These are phyloP conservation scores for Penicillium pulvis DNA, from an alignment of 495 filamentous ascomycete species.

Conservation along the genomic window DNA sequence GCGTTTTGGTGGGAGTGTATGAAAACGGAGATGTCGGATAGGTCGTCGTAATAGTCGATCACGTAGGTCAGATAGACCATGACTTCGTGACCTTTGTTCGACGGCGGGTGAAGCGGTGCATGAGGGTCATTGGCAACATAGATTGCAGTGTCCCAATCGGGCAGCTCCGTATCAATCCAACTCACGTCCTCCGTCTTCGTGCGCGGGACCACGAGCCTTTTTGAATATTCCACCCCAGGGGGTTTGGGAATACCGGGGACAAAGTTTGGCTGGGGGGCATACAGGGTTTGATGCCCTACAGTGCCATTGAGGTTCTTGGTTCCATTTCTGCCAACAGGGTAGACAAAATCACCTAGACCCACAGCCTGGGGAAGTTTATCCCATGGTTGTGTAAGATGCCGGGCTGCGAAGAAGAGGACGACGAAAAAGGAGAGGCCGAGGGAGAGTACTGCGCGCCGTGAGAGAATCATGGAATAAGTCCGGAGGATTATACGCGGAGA, in stretches of 20 bases:
- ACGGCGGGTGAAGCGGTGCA: constrained; percentile 63
- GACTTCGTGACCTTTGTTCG: constrained; percentile 77
- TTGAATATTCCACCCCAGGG: constrained; percentile 46
- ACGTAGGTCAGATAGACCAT: constrained; percentile 75
- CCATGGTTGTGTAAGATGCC: constrained; percentile 31
- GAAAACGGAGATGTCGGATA: constrained; percentile 70
- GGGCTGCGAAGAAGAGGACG: constrained; percentile 33
- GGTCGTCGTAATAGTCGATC: constrained; percentile 68
- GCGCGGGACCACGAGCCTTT: constrained; percentile 59
- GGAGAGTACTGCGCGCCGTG: constrained; percentile 38
- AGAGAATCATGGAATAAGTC: constrained; percentile 37
- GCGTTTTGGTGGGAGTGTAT: constrained; percentile 67
- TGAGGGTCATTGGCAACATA: constrained; percentile 66
- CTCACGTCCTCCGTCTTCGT: constrained; percentile 56
- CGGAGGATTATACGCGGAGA: constrained; percentile 17
- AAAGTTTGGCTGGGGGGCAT: constrained; percentile 39
- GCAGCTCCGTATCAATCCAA: constrained; percentile 62
- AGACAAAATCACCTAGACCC: constrained; percentile 38
- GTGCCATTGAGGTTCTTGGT: constrained; percentile 28
- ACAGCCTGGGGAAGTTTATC: constrained; percentile 36
- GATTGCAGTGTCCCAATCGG: constrained; percentile 58
- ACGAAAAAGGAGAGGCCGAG: constrained; percentile 41
- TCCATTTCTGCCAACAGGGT: constrained; percentile 19
- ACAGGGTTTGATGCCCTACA: constrained; percentile 23
- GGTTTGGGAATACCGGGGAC: constrained; percentile 45